These are phyloP conservation scores for Tulasnella sp. DNA, from an alignment of 768 basidiomycete genomes.

Conservation along the genomic window DNA sequence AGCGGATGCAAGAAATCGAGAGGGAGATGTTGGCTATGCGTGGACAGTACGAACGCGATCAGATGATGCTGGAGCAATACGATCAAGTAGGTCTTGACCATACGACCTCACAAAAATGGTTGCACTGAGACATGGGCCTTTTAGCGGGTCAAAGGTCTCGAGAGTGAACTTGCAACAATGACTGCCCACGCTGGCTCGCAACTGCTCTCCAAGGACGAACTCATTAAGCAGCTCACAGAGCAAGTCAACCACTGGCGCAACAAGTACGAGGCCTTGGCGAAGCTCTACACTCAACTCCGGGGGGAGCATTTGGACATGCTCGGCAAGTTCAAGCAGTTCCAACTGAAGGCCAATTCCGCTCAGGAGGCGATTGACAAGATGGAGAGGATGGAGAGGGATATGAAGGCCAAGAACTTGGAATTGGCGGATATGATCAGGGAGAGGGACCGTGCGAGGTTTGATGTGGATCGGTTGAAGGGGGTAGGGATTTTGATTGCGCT, in stretches of 20 bases:
- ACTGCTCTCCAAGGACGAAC: conserved; percentile 83
- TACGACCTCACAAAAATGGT: neutral
- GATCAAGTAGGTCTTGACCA: conserved; percentile 60
- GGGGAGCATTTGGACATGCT: conserved; percentile 97
- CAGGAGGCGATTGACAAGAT: conserved; percentile 97
- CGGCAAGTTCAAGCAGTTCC: conserved; percentile 92
- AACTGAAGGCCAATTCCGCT: conserved; percentile 95
- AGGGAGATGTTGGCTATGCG: conserved; percentile 85
- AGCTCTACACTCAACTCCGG: conserved; percentile 95
- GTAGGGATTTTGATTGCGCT: conserved; percentile 26
- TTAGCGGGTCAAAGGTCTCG: conserved; percentile 91
- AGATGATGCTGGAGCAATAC: conserved; percentile 95
- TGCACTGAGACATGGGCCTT: conserved; percentile 17
- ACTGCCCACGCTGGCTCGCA: conserved; percentile 74
- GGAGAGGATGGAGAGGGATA: conserved; percentile 97
- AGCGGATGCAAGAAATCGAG: conserved; percentile 75
- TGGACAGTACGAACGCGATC: conserved; percentile 96
- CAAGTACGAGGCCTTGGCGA: conserved; percentile 97
- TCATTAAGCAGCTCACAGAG: conserved; percentile 92
- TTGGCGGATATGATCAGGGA: conserved; percentile 98
- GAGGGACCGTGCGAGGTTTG: conserved; percentile 90
- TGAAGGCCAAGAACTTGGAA: conserved; percentile 98
- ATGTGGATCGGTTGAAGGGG: conserved; percentile 86
- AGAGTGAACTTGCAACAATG: conserved; percentile 75
- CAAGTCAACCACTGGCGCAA: conserved; percentile 96